These are phyloP conservation scores for Tetraselmis chui DNA, from an alignment of 139 green algal species.

Conservation along the genomic window DNA sequence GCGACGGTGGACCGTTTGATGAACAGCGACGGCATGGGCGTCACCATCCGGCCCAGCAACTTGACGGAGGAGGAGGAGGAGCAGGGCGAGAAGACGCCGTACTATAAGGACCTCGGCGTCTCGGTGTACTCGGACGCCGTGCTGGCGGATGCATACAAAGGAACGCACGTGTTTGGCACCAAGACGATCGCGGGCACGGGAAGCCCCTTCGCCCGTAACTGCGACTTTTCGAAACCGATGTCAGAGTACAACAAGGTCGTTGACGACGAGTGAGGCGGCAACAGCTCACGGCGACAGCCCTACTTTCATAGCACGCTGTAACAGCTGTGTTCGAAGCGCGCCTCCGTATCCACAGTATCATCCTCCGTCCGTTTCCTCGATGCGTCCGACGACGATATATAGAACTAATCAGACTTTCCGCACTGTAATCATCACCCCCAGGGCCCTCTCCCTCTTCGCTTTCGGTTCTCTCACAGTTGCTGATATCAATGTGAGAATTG, in stretches of 20 bases:
- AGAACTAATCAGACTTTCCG: too few relatives aligned
- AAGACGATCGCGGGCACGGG: background rate
- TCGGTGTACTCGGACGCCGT: background rate
- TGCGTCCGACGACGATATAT: too few relatives aligned
- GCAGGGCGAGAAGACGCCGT: background rate
- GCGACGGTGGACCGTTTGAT: background rate
- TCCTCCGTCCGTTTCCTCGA: too few relatives aligned
- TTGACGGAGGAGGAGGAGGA: background rate
- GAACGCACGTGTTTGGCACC: background rate
- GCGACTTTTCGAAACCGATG: background rate
- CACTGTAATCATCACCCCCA: too few relatives aligned
- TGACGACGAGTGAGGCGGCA: background rate
- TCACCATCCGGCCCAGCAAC: background rate
- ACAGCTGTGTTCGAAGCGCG: too few relatives aligned
- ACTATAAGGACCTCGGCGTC: background rate
- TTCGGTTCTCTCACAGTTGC: too few relatives aligned
- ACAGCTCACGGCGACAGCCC: too few relatives aligned
- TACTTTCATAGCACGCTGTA: too few relatives aligned
- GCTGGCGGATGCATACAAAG: background rate
- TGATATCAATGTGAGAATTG: too few relatives aligned
- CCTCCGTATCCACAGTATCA: too few relatives aligned
- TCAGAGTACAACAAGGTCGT: background rate
- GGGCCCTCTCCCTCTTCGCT: too few relatives aligned
- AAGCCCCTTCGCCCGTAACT: background rate
- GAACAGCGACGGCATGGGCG: background rate